These are phyloP conservation scores for Amanita pseudoporphyria DNA, from an alignment of 768 basidiomycete genomes.

Conservation along the genomic window DNA sequence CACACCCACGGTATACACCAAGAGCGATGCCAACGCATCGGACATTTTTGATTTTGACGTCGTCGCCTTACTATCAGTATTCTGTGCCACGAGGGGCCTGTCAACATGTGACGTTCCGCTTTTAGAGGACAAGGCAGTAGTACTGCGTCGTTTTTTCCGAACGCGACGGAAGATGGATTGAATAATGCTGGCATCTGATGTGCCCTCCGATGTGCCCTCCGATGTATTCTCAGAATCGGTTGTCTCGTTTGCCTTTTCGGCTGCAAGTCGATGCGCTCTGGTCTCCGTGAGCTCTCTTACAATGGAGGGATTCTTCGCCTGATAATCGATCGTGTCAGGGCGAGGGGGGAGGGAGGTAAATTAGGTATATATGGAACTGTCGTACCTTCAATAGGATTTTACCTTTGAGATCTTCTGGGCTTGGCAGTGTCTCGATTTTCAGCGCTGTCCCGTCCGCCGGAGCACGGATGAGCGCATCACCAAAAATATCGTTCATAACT, in stretches of 20 bases:
- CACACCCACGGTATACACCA: conserved; percentile 95
- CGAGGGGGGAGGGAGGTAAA: neutral
- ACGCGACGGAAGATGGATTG: conserved; percentile 30
- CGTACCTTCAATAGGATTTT: conserved; percentile 75
- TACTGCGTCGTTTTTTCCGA: conserved; percentile 12
- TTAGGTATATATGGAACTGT: neutral
- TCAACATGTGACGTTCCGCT: neutral
- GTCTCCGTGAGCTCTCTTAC: conserved; percentile 10
- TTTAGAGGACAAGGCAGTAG: neutral
- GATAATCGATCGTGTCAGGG: neutral
- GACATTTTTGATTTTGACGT: conserved; percentile 63
- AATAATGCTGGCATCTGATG: conserved; percentile 23
- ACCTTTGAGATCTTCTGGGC: conserved; percentile 78
- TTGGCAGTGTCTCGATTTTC: conserved; percentile 57
- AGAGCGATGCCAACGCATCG: conserved; percentile 55
- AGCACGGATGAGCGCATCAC: conserved; percentile 25
- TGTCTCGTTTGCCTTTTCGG: conserved; percentile 10
- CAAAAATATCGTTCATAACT: conserved; percentile 39
- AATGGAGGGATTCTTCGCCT: conserved; percentile 75
- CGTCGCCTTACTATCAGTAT: neutral
- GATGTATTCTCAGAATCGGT: conserved; percentile 27
- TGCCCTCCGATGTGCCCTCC: neutral
- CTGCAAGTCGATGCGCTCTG: neutral
- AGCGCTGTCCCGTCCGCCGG: conserved; percentile 28
- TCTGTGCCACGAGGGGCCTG: neutral